These are phyloP conservation scores for Arthroderma sp. DNA, from an alignment of 2,329 filamentous ascomycete species.

Conservation along the genomic window DNA sequence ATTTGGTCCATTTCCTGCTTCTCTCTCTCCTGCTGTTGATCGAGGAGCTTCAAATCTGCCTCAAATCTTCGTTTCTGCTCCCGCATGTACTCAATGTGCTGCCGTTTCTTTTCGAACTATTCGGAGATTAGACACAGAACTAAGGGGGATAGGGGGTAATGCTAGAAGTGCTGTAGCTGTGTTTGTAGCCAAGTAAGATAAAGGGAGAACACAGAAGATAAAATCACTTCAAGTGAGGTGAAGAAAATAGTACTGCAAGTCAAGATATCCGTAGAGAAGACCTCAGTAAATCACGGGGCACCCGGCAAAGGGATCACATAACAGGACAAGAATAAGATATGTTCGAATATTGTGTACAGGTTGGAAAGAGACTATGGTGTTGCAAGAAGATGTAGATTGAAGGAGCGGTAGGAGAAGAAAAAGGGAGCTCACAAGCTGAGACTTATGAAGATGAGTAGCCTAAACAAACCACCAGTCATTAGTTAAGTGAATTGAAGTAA, in stretches of 20 bases:
- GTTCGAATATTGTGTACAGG: constrained; percentile 1
- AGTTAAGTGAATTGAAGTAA: too few relatives aligned
- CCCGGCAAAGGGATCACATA: constrained; percentile 2
- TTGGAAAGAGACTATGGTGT: background rate
- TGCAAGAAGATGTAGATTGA: background rate
- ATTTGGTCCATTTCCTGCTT: constrained; percentile 76
- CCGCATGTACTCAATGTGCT: constrained; percentile 80
- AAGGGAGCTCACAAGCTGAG: constrained; percentile 15
- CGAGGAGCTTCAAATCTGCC: constrained; percentile 79
- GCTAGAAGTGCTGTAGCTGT: background rate
- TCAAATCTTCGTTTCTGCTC: constrained; percentile 85
- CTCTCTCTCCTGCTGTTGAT: constrained; percentile 69
- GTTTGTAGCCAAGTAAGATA: too few relatives aligned
- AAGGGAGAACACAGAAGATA: too few relatives aligned
- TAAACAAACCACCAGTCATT: constrained; percentile 5
- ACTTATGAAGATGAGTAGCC: constrained; percentile 16
- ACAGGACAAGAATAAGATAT: constrained; percentile 10
- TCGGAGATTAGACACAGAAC: constrained; percentile 24
- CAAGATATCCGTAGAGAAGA: too few relatives aligned
- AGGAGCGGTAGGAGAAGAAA: background rate
- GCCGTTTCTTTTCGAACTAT: constrained; percentile 85
- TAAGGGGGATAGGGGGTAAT: constrained; percentile 1
- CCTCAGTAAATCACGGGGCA: background rate
- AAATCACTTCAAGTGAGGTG: too few relatives aligned
- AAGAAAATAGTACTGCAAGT: too few relatives aligned